phyloP scores from a whole-genome alignment of 169 alveolate genomes.

The Amoebophrya sp. region DNA sequence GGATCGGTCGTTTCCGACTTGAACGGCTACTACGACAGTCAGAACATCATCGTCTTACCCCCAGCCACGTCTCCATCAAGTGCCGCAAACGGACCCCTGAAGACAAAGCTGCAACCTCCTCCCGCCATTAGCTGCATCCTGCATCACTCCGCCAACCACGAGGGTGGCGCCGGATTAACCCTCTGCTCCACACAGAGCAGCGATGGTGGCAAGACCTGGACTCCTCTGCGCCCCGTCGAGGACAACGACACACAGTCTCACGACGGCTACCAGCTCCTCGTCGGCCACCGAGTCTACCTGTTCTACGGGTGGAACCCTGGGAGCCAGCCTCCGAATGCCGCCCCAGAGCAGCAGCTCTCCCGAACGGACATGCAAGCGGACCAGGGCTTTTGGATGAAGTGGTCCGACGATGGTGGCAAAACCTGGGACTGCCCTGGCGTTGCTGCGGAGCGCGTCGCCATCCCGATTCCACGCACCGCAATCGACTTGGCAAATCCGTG shows the following conservation, averaged over 20 bases:
- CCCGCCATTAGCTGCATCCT: not conserved
- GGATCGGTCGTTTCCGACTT: not conserved
- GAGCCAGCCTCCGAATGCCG: not conserved
- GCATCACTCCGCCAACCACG: not conserved
- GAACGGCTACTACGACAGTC: not conserved
- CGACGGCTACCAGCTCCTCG: not conserved
- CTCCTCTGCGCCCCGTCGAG: not conserved
- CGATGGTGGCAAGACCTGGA: not conserved
- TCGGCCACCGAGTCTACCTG: not conserved
- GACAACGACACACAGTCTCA: not conserved
- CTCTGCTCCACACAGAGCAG: not conserved
- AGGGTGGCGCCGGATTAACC: not conserved
- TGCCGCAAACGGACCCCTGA: no score
- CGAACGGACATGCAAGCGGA: not conserved
- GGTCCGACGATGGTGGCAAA: not conserved
- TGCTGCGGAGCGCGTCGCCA: not conserved
- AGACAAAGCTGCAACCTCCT: no score
- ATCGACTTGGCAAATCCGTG: not conserved
- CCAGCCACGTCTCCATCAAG: no score
- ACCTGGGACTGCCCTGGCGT: not conserved
- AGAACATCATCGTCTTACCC: not conserved
- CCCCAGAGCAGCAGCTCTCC: not conserved
- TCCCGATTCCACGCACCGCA: not conserved
- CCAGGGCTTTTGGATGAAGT: not conserved
- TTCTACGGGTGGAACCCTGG: not conserved